Percentiles rank a stretch among this genome's conserved stretches.
These are phyloP conservation scores for Bolboschoenoplectus hybrid DNA, from an alignment of 202 grass and related monocot species.

Conservation along the genomic window DNA sequence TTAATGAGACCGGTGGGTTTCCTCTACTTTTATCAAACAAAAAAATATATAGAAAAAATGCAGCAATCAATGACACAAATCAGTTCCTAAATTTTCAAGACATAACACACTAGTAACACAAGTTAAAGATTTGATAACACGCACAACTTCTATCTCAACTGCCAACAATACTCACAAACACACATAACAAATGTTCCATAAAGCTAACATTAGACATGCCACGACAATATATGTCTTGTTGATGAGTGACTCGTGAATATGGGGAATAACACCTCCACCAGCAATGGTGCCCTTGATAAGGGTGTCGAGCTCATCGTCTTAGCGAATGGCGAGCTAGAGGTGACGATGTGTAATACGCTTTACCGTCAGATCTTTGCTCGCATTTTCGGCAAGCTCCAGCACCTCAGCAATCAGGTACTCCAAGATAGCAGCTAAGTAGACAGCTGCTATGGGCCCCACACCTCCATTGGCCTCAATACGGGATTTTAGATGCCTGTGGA, in stretches of 20 bases:
- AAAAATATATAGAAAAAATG: no score
- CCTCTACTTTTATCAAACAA: no score
- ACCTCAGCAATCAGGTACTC: conserved; percentile 72
- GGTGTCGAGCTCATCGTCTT: conserved; percentile 65
- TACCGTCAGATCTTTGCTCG: conserved; percentile 73
- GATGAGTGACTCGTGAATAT: conserved; percentile 73
- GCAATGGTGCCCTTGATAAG: conserved; percentile 78
- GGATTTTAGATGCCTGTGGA: conserved; percentile 62
- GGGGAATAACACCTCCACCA: conserved; percentile 60
- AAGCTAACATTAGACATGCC: conserved; percentile 29
- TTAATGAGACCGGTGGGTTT: no score
- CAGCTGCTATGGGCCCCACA: conserved; percentile 66
- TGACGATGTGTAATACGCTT: conserved; percentile 72
- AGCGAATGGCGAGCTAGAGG: conserved; percentile 65
- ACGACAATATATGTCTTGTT: conserved; percentile 45
- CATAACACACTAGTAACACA: not conserved
- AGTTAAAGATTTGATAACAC: conserved; percentile 29
- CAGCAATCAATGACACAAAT: not conserved
- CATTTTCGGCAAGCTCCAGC: conserved; percentile 74
- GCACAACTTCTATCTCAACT: conserved; percentile 11
- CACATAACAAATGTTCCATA: not conserved
- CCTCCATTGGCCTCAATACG: conserved; percentile 50
- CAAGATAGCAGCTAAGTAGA: conserved; percentile 67
- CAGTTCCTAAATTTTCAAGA: conserved; percentile 18
- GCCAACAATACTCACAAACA: not conserved